These are phyloP conservation scores for Aspergillus hiratsukae DNA, from an alignment of 2,329 filamentous ascomycete genomes.

Conservation along the genomic window DNA sequence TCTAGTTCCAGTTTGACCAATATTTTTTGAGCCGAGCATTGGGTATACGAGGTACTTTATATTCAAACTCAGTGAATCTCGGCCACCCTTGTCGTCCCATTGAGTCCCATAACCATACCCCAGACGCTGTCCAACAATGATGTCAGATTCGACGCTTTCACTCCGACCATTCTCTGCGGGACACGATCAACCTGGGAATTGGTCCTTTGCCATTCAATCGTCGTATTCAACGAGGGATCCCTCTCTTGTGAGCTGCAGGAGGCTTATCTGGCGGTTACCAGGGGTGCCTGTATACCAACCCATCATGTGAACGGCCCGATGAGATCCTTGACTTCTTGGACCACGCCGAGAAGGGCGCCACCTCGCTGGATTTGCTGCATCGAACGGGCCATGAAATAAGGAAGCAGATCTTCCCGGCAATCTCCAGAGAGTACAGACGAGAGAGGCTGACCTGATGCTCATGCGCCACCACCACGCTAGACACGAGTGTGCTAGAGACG, in stretches of 20 bases:
- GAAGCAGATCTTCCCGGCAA: neutral
- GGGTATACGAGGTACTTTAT: neutral
- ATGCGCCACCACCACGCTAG: neutral
- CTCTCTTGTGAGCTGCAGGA: neutral
- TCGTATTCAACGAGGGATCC: neutral
- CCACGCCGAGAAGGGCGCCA: neutral
- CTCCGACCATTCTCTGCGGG: neutral
- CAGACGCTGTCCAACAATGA: neutral
- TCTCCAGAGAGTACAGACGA: neutral
- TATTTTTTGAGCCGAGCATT: neutral
- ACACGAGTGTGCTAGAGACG: neutral
- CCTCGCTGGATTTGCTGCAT: neutral
- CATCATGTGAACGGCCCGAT: neutral
- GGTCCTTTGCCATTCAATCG: neutral
- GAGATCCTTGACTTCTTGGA: neutral
- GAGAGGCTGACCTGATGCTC: neutral
- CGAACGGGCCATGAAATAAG: neutral
- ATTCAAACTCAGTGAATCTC: neutral
- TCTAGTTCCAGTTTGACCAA: neutral
- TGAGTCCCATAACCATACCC: neutral
- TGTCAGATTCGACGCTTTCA: neutral
- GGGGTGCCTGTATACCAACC: neutral
- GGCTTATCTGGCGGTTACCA: neutral
- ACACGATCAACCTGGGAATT: neutral
- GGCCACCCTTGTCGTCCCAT: neutral